Conservation (phyloP, 2,329 filamentous ascomycete species). For the Diaporthe sp. region DNA sequence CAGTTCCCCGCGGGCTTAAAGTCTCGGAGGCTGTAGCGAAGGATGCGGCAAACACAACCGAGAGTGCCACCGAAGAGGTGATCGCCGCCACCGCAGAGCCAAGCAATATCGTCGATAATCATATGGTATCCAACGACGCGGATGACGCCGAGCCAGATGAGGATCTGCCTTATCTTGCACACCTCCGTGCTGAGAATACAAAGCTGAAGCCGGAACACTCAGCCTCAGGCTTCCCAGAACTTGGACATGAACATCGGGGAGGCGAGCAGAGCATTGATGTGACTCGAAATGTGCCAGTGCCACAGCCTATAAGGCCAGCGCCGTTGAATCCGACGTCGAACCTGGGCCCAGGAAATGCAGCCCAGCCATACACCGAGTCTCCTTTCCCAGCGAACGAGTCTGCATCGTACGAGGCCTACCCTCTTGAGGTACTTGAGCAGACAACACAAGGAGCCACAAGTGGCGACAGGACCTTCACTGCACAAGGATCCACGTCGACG, state of each 20-base stretch:
- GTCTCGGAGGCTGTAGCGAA: constrained; percentile 36
- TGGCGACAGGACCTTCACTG: not conserved
- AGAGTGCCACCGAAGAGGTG: not conserved
- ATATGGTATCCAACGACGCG: not conserved
- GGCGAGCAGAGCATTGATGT: not conserved
- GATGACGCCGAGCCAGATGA: constrained; percentile 27
- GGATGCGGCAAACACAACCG: constrained; percentile 24
- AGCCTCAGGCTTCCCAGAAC: not conserved
- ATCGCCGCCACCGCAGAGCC: not conserved
- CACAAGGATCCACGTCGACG: not conserved
- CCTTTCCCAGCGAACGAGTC: not conserved
- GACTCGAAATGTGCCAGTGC: not conserved
- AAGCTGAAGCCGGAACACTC: not conserved
- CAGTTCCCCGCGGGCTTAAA: constrained; percentile 34
- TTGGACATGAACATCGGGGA: not conserved
- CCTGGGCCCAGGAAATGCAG: too few relatives aligned
- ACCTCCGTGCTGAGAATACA: constrained; percentile 23
- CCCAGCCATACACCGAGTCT: not conserved
- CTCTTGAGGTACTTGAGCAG: constrained; percentile 30
- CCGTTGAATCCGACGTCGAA: not conserved
- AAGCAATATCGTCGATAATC: not conserved
- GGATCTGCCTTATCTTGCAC: constrained; percentile 37
- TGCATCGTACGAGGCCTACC: constrained; percentile 25
- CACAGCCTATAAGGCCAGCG: not conserved
- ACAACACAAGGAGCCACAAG: not conserved